phyloP scores from a whole-genome alignment of 192 early-diverging fungal species.

The Umbelopsis sp. region DNA sequence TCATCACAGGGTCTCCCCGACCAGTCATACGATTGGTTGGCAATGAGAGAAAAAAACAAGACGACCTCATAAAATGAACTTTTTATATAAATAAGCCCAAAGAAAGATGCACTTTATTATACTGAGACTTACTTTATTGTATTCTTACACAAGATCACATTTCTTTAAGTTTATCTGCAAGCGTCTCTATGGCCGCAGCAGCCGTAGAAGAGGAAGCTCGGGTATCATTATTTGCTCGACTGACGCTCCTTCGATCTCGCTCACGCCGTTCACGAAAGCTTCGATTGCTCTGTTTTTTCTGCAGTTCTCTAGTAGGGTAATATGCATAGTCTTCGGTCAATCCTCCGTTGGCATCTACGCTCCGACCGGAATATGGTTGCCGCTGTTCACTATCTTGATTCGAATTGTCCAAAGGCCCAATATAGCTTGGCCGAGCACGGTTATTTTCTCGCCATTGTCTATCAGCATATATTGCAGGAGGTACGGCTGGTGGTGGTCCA shows the following conservation, averaged over 20 bases:
- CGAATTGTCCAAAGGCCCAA: neutral
- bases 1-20: no score
- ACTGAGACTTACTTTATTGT: neutral
- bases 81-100: neutral
- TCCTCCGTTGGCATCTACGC: neutral
- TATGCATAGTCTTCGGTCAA: conserved; percentile 14
- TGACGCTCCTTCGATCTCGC: conserved; percentile 35
- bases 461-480: neutral
- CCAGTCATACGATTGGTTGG: no score
- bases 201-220: conserved; percentile 5
- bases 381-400: conserved; percentile 11
- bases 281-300: conserved; percentile 39
- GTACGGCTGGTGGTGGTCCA: neutral
- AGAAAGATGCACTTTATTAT: neutral
- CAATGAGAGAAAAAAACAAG: no score
- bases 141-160: neutral
- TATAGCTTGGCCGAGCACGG: neutral
- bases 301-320: conserved; percentile 18
- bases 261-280: conserved; percentile 41
- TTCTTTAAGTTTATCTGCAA: neutral
- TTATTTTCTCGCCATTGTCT: conserved; percentile 10
- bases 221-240: conserved; percentile 17
- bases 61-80: neutral
- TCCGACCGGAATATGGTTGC: conserved; percentile 1
- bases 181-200: neutral